Evolutionary conservation across 345 rosid species (phyloP).

Genomic region (Mercurialis annua): DNA sequence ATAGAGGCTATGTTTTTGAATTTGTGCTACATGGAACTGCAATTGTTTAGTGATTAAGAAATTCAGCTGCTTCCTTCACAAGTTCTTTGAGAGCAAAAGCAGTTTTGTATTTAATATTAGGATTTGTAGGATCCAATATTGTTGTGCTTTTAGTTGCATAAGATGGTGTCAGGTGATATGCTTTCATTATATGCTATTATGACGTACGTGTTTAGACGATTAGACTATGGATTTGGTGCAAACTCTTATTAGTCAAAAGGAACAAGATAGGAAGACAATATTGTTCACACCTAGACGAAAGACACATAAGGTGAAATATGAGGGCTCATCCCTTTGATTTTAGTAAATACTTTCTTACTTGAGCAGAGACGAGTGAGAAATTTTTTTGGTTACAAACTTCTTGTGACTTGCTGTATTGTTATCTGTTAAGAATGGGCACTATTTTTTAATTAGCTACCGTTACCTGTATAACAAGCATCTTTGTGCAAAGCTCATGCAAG

Average conservation of each 20-base stretch:
- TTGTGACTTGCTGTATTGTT: background rate
- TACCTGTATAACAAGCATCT: background rate
- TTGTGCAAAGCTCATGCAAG: conserved; percentile 4
- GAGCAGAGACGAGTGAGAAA: background rate
- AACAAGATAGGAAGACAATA: background rate
- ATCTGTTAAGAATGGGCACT: too few relatives aligned
- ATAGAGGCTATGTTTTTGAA: background rate
- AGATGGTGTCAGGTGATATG: background rate
- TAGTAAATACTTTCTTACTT: background rate
- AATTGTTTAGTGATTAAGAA: background rate
- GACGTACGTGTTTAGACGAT: background rate
- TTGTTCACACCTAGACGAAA: background rate
- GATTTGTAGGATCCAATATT: too few relatives aligned
- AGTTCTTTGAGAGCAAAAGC: background rate
- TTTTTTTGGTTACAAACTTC: background rate
- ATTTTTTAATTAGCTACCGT: too few relatives aligned
- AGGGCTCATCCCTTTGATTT: background rate
- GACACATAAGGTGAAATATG: too few relatives aligned
- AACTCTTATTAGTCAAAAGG: background rate
- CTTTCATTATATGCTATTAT: background rate
- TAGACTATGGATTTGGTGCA: background rate
- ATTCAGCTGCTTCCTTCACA: background rate
- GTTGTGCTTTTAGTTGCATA: background rate
- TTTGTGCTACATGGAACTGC: background rate
- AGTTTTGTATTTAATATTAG: background rate